Conservation (phyloP, 2,329 filamentous ascomycete species). For the Elsinoe batatas region DNA sequence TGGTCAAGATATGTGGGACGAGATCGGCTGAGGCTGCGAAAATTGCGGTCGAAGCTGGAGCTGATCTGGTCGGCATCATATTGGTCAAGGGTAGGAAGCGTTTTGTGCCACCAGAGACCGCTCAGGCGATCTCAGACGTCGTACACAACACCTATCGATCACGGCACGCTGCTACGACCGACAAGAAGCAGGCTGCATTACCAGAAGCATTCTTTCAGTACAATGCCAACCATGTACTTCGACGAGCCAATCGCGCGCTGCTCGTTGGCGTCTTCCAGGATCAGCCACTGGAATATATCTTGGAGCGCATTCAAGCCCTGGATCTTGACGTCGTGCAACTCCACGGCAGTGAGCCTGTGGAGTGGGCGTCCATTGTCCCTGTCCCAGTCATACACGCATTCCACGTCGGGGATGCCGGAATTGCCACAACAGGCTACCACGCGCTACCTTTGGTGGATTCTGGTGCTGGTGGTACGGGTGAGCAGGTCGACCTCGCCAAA, state of each 20-base stretch:
- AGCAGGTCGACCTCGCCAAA: slow-evolving; percentile 60
- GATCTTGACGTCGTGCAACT: slow-evolving; percentile 83
- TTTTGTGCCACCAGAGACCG: slow-evolving; percentile 67
- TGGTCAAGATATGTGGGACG: slow-evolving; percentile 95
- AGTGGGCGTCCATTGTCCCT: slow-evolving; percentile 83
- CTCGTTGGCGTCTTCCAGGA: slow-evolving; percentile 92
- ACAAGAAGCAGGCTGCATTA: neutral
- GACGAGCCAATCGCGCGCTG: slow-evolving; percentile 44
- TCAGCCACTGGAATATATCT: slow-evolving; percentile 72
- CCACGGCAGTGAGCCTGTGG: slow-evolving; percentile 82
- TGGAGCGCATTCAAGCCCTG: slow-evolving; percentile 66
- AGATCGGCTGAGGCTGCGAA: slow-evolving; percentile 70
- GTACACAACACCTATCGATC: slow-evolving; percentile 50
- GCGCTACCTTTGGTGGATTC: slow-evolving; percentile 77
- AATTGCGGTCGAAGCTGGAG: slow-evolving; percentile 73
- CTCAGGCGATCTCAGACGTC: slow-evolving; percentile 66
- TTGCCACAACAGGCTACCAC: slow-evolving; percentile 71
- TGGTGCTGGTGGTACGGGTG: slow-evolving; percentile 70
- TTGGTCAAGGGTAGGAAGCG: slow-evolving; percentile 73
- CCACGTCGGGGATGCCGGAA: slow-evolving; percentile 60
- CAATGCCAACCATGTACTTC: slow-evolving; percentile 25
- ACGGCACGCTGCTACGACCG: neutral
- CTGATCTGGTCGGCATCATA: slow-evolving; percentile 89
- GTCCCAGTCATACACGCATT: slow-evolving; percentile 87
- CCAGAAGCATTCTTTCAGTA: slow-evolving; percentile 54